Evolutionary conservation across 1,284 basidiomycete genomes (phyloP).

Genomic region (Ceratobasidium sp.): DNA sequence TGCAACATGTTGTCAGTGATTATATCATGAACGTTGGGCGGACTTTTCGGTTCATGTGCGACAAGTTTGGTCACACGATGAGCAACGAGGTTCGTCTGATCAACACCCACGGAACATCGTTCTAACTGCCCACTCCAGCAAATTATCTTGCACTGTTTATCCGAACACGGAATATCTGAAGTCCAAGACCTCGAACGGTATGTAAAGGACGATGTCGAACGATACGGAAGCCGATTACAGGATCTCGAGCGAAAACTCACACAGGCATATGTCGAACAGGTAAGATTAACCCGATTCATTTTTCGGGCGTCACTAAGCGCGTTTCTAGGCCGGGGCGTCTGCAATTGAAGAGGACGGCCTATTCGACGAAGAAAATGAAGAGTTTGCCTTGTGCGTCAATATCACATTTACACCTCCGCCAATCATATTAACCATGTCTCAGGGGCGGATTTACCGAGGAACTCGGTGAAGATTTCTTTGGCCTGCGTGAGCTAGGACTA

Average conservation of each 20-base stretch:
- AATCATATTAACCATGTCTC: constrained; percentile 32
- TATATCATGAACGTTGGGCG: constrained; percentile 88
- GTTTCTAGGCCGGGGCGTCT: constrained; percentile 58
- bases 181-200: constrained; percentile 85
- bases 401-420: background rate
- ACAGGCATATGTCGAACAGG: constrained; percentile 82
- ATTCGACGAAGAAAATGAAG: constrained; percentile 83
- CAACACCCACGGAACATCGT: constrained; percentile 19
- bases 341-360: constrained; percentile 72
- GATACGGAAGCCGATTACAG: constrained; percentile 78
- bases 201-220: constrained; percentile 87
- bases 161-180: constrained; percentile 83
- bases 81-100: constrained; percentile 73
- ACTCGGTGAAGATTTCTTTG: constrained; percentile 94
- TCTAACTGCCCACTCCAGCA: constrained; percentile 64
- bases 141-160: constrained; percentile 89
- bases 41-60: constrained; percentile 82
- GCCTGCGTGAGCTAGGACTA: constrained; percentile 87
- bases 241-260: constrained; percentile 89
- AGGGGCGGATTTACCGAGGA: constrained; percentile 89
- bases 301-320: background rate
- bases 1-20: constrained; percentile 83
- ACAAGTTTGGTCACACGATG: constrained; percentile 84
- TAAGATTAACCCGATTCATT: constrained; percentile 55
- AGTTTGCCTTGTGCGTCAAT: constrained; percentile 70